Base-by-base conservation (phyloP, 1,284 basidiomycete genomes). In the Grifola frondosa region DNA sequence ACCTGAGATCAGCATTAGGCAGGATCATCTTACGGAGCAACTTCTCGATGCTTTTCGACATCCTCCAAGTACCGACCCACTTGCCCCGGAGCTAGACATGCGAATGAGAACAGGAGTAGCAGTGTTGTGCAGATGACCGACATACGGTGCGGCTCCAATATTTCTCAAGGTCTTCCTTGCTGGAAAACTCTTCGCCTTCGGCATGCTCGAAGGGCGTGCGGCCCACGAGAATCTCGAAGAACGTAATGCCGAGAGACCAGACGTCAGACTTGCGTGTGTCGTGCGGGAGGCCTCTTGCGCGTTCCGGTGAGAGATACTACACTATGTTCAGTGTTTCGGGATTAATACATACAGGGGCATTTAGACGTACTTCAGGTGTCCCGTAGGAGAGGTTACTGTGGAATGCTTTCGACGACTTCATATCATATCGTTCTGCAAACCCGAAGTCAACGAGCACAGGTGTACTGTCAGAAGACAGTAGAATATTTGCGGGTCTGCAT, bases 211-310 rank as follows among this genome's bases (percentile, higher is more conserved):
- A 97, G 1, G 94, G 93, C 4, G 94, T 97, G 12, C 94, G 77
- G 0, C 93, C 93, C 22, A 86, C 71, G 19, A 97, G 77, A 48
- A 97, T 88, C 64, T 97, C 94, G 62, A 94, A 97, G 64, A 96
- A 88, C 0, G 93, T 91, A 24, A 97, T 75, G 7, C 93, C 93
- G 1, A 97, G 79, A 3, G 93, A 88, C 91, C 92, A 97, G 28
- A 97, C 77, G 56, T 97, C 94, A 0, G 88, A 87, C 62, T 91
- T 88, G 42, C 94, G 84, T 36, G 94, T 96, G 58, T 97, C 94
- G 56, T 97, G 94, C 4, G 80, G 79, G 36, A 86, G 73, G 3
- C 91, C 91, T 31, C 82, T 78, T 2, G 93, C 91, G 7, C 94
- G 81, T 61, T 93, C 88, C 0, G 93, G 92, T 10, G 89, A 87